Percentiles rank a stretch among this genome's conserved stretches.
These are phyloP conservation scores for Lachancea meyersii DNA, from an alignment of 805 yeast species.

Conservation along the genomic window DNA sequence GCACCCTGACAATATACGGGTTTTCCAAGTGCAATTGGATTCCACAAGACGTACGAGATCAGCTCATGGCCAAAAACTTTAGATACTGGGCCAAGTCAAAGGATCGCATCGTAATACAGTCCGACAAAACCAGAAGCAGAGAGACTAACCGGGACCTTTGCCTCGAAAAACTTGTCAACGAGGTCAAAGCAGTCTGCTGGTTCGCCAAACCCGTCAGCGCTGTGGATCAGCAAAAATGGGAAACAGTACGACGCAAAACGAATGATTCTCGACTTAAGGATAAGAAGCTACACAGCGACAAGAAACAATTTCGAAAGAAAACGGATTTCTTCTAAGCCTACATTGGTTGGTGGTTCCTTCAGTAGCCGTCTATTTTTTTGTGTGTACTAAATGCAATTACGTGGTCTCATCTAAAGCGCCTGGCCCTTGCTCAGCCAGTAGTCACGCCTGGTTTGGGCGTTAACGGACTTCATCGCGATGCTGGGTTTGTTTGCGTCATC, in stretches of 20 bases:
- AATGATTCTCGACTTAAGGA: slow-evolving; percentile 33
- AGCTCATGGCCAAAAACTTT: slow-evolving; percentile 36
- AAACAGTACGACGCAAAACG: slow-evolving; percentile 28
- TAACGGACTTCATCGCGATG: slow-evolving; percentile 20
- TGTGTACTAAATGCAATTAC: neutral
- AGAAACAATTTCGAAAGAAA: slow-evolving; percentile 34
- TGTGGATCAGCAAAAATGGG: slow-evolving; percentile 43
- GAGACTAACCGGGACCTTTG: slow-evolving; percentile 54
- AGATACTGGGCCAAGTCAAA: slow-evolving; percentile 48
- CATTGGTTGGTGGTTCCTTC: too few species aligned
- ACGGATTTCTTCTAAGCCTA: neutral
- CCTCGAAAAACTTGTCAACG: slow-evolving; percentile 49
- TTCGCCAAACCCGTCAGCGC: slow-evolving; percentile 47
- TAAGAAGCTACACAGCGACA: slow-evolving; percentile 36
- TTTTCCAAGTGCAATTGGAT: slow-evolving; percentile 53
- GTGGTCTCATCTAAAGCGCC: slow-evolving; percentile 10
- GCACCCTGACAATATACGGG: slow-evolving; percentile 47
- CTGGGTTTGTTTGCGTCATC: slow-evolving; percentile 14
- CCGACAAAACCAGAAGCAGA: slow-evolving; percentile 54
- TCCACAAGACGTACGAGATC: slow-evolving; percentile 45
- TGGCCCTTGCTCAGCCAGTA: slow-evolving; percentile 33
- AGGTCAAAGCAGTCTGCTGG: slow-evolving; percentile 42
- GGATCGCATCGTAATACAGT: slow-evolving; percentile 53
- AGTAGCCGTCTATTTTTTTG: neutral
- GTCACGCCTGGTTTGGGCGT: slow-evolving; percentile 31